A percentile compares a stretch with the other conserved stretches of the same genome.
phyloP scores from a whole-genome alignment of 2,329 filamentous ascomycete species.

The Xylaria sp. region DNA sequence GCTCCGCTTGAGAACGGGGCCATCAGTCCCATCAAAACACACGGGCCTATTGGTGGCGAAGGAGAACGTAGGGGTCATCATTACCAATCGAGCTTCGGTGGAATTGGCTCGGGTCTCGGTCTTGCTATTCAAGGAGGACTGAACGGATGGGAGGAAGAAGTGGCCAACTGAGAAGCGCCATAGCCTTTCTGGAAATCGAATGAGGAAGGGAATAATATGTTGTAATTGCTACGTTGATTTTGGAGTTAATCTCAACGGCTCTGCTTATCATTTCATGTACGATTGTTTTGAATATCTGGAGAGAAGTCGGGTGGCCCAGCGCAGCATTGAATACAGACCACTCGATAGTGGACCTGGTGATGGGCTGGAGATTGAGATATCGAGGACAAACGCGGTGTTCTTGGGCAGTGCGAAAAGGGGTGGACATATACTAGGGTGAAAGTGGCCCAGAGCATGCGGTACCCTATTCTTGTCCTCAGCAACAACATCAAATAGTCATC shows the following conservation, averaged over 20 bases:
- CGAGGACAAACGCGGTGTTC: not conserved
- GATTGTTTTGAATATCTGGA: constrained; percentile 49
- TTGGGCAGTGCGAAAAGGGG: constrained; percentile 14
- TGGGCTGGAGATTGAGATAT: constrained; percentile 22
- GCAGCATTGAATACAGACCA: constrained; percentile 18
- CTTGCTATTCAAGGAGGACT: constrained; percentile 72
- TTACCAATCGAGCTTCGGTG: constrained; percentile 72
- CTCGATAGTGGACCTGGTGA: not conserved
- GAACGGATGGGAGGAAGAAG: constrained; percentile 76
- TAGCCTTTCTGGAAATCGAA: constrained; percentile 18
- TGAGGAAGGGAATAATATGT: constrained; percentile 51
- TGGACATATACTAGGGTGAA: constrained; percentile 20
- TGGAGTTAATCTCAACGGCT: constrained; percentile 45
- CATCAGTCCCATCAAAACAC: constrained; percentile 61
- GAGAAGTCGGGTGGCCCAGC: constrained; percentile 17
- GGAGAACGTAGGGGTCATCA: constrained; percentile 72
- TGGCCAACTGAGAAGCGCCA: constrained; percentile 61
- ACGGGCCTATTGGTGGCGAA: constrained; percentile 60
- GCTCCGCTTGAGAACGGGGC: constrained; percentile 72
- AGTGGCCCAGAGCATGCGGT: constrained; percentile 13
- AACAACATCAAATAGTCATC: constrained; percentile 33
- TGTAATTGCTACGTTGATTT: constrained; percentile 55
- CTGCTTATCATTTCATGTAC: constrained; percentile 46
- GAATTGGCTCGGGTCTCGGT: constrained; percentile 69
- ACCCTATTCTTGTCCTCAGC: constrained; percentile 32